Evolutionary conservation across 345 rosid genomes (phyloP), one percentile per base, ranked within the genome.

Genomic region (Raphanus raphanistrum): DNA sequence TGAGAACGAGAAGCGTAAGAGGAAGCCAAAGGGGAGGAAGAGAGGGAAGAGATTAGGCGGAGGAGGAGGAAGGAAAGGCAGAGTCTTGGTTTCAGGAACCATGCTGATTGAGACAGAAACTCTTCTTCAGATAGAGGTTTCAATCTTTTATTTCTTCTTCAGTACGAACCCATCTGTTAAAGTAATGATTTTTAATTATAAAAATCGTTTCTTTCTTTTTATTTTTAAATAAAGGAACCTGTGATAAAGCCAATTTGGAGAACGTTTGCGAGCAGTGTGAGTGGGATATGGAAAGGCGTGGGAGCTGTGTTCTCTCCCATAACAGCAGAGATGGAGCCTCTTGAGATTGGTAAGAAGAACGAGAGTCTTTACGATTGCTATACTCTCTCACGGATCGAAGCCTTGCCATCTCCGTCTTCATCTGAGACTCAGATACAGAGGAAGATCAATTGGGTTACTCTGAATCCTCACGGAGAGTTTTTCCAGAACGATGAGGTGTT

Each of bases 281-380:
- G 95, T 78, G 98, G 97, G 82, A 87, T 89, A 82, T 94, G 98
- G 98, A 90, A 94, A 76, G 97, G 97, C 6, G 93, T 89, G 29
- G 97, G 97, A 76, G 98, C 97, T 13, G 92, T 88, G 15, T 92
- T 92, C 76, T 94, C 97, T 2, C 92, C 97, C 4, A 87, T 85
- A 29, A 92, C 92, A 35, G 95, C 88, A 27, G 89, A 94, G 81
- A 90, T 94, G 93, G 98, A 94, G 63, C 98, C 97, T 0, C 75
- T 94, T 69, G 98, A 90, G 15, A 69, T 88, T 9, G 96, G 97
- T 83, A 86, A 63, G 64, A 88, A 82, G 83, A 80, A 87, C 13
- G 93, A 92, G 71, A 57, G 79, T 82, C 84, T 94, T 17, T 92
- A 87, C 54, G 98, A 94, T 68, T 92, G 97, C 66, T 92, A 90